phyloP scores from a whole-genome alignment of 2,329 filamentous ascomycete genomes.

The Pyrenophora tritici-repentis region DNA sequence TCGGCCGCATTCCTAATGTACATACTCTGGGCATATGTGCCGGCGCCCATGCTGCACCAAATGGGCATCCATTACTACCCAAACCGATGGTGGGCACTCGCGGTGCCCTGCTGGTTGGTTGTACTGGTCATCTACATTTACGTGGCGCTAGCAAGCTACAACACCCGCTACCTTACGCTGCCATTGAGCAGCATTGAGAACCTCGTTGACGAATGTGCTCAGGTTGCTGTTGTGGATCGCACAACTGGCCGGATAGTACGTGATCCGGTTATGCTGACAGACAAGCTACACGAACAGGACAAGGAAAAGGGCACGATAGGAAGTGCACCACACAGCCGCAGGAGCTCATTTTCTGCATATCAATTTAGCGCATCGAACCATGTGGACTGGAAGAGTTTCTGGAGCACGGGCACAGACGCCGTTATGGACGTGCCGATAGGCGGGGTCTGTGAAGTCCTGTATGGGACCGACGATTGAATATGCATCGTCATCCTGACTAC shows the following conservation, averaged over 20 bases:
- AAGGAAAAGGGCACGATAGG: conserved; percentile 48
- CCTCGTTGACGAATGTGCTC: conserved; percentile 86
- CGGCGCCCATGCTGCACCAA: conserved; percentile 86
- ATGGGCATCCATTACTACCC: conserved; percentile 97
- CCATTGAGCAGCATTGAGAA: conserved; percentile 81
- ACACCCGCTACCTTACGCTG: conserved; percentile 84
- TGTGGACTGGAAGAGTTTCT: conserved; percentile 78
- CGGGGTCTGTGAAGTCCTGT: conserved; percentile 92
- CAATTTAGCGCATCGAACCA: conserved; percentile 48
- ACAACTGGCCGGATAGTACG: conserved; percentile 63
- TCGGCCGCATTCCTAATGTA: conserved; percentile 77
- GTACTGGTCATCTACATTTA: conserved; percentile 92
- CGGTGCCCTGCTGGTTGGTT: conserved; percentile 87
- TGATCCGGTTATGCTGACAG: conserved; percentile 31
- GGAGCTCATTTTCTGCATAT: conserved; percentile 38
- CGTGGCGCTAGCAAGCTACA: conserved; percentile 87
- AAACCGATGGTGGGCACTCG: conserved; percentile 96
- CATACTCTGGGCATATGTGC: conserved; percentile 85
- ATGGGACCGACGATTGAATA: conserved; percentile 62
- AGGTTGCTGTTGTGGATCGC: conserved; percentile 78
- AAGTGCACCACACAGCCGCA: conserved; percentile 46
- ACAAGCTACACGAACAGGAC: conserved; percentile 31
- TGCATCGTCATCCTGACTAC: conserved; percentile 23
- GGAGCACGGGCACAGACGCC: conserved; percentile 92
- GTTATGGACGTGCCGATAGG: conserved; percentile 96